Base-by-base conservation (phyloP, 2,329 filamentous ascomycete species). In the Fusarium mundagurra region DNA sequence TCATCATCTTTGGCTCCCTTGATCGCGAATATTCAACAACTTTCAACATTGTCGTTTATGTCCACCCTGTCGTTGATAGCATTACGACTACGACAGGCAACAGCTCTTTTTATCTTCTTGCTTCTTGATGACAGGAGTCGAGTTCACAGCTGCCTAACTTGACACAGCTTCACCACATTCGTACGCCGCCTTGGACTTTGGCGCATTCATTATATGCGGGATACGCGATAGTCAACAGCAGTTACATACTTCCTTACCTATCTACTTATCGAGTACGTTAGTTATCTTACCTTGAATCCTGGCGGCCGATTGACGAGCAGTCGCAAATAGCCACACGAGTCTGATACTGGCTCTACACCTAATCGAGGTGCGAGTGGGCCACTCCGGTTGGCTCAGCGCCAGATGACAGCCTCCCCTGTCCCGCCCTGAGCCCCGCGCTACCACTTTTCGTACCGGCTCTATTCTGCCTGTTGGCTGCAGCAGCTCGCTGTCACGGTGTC, bases 331-430 rank as follows among this genome's bases (percentile, higher is more conserved):
- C 68, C 67, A 71, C 68, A 50, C 65, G 48, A 71, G 58, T 33
- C 63, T 55, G 71, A 60, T 48, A 70, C 72, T 61, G 50, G 54
- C 68, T 65, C 61, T 70, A 75, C 67, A 72, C 67, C 67, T 54
- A 67, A 76, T 69, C 54, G 64, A 76, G 70, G 67, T 69, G 67
- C 64, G 66, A 65, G 77, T 79, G 77, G 77, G 69, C 76, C 77
- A 58, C 65, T 78, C 73, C 66, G 71, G 77, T 79, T 79, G 77
- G 76, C 77, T 78, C 76, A 78, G 76, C 77, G 76, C 77, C 77
- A 79, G 76, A 79, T 79, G 77, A 79, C 76, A 74, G 74, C 55
- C 69, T 76, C 76, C 77, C 77, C 72, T 79, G 77, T 79, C 72
- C 75, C 71, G 73, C 69, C 68, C 73, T 74, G 75, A 80, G 77